phyloP scores from a whole-genome alignment of 768 basidiomycete genomes.

The Fibroporia radiculosa region DNA sequence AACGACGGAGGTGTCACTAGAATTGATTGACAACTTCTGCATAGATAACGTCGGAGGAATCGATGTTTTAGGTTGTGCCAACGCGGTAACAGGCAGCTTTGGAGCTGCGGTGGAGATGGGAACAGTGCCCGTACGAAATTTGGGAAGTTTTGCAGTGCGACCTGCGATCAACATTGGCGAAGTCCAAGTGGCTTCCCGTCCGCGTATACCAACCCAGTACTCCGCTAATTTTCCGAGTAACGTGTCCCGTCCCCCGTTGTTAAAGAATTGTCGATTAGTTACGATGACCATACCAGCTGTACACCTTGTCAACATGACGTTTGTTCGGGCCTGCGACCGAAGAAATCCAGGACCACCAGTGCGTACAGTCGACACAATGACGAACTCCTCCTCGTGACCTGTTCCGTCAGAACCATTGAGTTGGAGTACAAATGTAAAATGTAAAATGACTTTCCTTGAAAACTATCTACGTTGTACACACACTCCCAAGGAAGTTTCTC shows the following conservation, averaged over 20 bases:
- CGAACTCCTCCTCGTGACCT: constrained; percentile 47
- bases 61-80: too few relatives aligned
- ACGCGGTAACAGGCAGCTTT: too few relatives aligned
- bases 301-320: constrained; percentile 43
- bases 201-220: constrained; percentile 19
- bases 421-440: not conserved
- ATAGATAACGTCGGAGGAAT: too few relatives aligned
- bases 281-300: constrained; percentile 40
- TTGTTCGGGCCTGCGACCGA: constrained; percentile 34
- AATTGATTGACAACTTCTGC: too few relatives aligned
- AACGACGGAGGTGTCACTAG: too few relatives aligned
- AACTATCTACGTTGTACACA: constrained; percentile 49
- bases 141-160: not conserved
- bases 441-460: constrained; percentile 33
- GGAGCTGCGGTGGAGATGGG: too few relatives aligned
- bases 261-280: constrained; percentile 31
- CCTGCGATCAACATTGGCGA: not conserved
- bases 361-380: constrained; percentile 45
- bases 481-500: constrained; percentile 30
- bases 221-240: constrained; percentile 33
- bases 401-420: not conserved
- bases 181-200: constrained; percentile 2
- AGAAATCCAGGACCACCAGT: constrained; percentile 40
- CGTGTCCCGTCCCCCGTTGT: constrained; percentile 25
- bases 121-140: not conserved